Percentiles rank a stretch among this genome's conserved stretches.
These are phyloP conservation scores for Hypoxylon sp. DNA, from an alignment of 2,329 filamentous ascomycete species.

Conservation along the genomic window DNA sequence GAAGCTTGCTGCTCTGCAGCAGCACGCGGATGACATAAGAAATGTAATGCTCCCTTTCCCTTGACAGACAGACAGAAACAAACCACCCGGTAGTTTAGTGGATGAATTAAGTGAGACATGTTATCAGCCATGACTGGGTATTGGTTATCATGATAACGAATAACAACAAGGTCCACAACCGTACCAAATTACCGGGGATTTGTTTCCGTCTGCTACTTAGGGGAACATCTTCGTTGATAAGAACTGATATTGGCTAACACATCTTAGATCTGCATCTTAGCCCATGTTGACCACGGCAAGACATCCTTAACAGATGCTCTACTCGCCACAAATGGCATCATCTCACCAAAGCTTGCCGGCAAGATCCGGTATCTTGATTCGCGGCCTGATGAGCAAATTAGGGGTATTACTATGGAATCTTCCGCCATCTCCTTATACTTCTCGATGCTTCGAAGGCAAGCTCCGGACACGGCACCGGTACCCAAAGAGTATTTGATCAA, in stretches of 20 bases:
- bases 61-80: not conserved
- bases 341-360: slow-evolving; percentile 95
- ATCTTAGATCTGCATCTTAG: slow-evolving; percentile 90
- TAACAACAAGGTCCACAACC: not conserved
- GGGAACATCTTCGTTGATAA: slow-evolving; percentile 39
- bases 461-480: slow-evolving; percentile 77
- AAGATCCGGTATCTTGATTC: slow-evolving; percentile 99
- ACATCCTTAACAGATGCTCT: slow-evolving; percentile 96
- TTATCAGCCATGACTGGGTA: not conserved
- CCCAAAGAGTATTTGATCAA: slow-evolving; percentile 96
- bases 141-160: not conserved
- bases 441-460: slow-evolving; percentile 84
- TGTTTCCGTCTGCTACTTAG: not conserved
- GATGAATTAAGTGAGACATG: not conserved
- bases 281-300: slow-evolving; percentile 98
- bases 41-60: slow-evolving; percentile 74
- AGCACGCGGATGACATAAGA: slow-evolving; percentile 87
- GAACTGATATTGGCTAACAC: slow-evolving; percentile 53
- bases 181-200: not conserved
- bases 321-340: slow-evolving; percentile 98
- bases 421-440: slow-evolving; percentile 98
- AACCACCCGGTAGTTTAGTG: not conserved
- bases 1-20: slow-evolving; percentile 91
- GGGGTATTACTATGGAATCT: slow-evolving; percentile 99
- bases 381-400: slow-evolving; percentile 92